phyloP scores from a whole-genome alignment of 495 filamentous ascomycete species.

The Tetracladium marchalianum region DNA sequence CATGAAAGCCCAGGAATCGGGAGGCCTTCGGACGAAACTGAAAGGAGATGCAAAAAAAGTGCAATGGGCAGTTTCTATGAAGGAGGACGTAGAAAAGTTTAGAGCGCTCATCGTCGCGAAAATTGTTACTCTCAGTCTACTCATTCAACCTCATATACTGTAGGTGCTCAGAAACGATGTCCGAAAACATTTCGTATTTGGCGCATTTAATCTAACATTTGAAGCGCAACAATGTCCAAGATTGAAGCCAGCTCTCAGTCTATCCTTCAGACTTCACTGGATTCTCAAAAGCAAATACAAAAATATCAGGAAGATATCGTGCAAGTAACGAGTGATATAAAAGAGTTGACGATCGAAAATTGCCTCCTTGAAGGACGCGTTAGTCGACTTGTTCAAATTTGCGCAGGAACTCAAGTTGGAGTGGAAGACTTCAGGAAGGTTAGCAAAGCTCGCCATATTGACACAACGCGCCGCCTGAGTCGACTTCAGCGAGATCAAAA shows the following conservation, averaged over 20 bases:
- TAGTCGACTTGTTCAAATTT: neutral
- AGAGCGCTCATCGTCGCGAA: conserved; percentile 20
- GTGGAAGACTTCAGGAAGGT: conserved; percentile 3
- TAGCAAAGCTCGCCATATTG: neutral
- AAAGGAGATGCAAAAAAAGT: conserved; percentile 14
- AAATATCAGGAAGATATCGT: no score
- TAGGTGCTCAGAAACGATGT: neutral
- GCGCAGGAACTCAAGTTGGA: conserved; percentile 10
- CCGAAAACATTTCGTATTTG: no score
- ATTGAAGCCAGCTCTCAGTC: neutral
- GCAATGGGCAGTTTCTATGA: conserved; percentile 21
- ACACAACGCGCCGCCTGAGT: neutral
- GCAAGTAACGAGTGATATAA: no score
- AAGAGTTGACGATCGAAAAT: no score
- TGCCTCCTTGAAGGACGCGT: neutral
- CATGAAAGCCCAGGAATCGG: conserved; percentile 5
- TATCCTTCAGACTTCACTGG: no score
- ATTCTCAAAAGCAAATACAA: no score
- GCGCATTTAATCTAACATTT: neutral
- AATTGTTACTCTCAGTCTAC: conserved; percentile 19
- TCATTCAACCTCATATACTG: conserved; percentile 1
- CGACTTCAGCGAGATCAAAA: no score
- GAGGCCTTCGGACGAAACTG: neutral
- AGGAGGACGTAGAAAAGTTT: conserved; percentile 21
- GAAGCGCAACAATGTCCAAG: conserved; percentile 5